Conservation (phyloP, 1,284 basidiomycete genomes). For the Phenoliferia sp. region DNA sequence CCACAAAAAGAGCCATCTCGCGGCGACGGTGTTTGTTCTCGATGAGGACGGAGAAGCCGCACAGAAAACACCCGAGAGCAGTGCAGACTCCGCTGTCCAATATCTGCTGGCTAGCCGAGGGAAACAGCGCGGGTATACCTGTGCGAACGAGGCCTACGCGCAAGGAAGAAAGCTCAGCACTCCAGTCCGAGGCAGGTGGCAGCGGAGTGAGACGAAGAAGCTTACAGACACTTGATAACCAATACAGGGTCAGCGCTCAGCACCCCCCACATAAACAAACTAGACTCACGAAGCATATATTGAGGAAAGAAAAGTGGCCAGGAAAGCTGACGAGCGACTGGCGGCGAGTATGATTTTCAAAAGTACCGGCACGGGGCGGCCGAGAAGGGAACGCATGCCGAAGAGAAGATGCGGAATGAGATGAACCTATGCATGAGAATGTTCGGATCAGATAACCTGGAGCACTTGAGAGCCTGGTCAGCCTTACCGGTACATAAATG, state of each 20-base stretch:
- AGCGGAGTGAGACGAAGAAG: neutral
- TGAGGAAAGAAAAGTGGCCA: conserved; percentile 43
- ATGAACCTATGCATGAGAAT: conserved; percentile 30
- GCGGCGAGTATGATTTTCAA: conserved; percentile 38
- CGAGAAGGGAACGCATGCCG: conserved; percentile 31
- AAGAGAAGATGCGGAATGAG: conserved; percentile 43
- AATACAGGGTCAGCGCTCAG: neutral
- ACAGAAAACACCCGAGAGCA: conserved; percentile 30
- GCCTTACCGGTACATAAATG: conserved; percentile 44
- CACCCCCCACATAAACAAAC: neutral
- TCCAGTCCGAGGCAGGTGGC: no score
- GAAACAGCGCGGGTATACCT: conserved; percentile 12
- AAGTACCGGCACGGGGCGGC: conserved; percentile 32
- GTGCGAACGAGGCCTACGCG: conserved; percentile 29
- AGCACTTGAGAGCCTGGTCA: neutral
- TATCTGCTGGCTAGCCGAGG: conserved; percentile 17
- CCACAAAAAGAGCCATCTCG: conserved; percentile 45
- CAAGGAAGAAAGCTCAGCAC: neutral
- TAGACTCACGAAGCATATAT: conserved; percentile 38
- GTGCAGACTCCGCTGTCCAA: conserved; percentile 37
- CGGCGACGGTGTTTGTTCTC: conserved; percentile 43
- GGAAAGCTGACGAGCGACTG: conserved; percentile 41
- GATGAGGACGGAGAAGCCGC: conserved; percentile 38
- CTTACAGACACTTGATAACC: neutral
- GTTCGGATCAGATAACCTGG: no score